Conservation (phyloP, 1,284 basidiomycete genomes). For the Pisolithus thermaeus region DNA sequence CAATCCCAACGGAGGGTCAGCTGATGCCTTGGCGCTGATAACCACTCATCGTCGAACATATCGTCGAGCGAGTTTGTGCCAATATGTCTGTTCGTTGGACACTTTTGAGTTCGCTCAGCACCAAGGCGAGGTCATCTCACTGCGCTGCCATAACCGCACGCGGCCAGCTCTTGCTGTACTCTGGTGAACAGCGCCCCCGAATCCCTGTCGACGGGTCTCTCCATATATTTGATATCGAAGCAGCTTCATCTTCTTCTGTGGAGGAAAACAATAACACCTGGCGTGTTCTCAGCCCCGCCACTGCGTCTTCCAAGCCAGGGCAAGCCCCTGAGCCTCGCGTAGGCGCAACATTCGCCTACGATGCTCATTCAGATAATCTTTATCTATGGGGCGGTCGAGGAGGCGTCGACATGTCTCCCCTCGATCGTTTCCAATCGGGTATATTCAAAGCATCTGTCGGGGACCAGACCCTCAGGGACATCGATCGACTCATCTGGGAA, state of each 20-base stretch:
- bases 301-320: not conserved
- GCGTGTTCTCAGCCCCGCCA: conserved; percentile 7
- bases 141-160: conserved; percentile 21
- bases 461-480: not conserved
- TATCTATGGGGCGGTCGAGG: conserved; percentile 43
- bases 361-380: conserved; percentile 18
- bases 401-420: conserved; percentile 33
- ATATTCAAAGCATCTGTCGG: conserved; percentile 22
- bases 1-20: not conserved
- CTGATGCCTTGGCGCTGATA: not conserved
- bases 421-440: conserved; percentile 26
- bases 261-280: not conserved
- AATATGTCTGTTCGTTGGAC: conserved; percentile 20
- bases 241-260: not conserved
- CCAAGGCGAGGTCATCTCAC: conserved; percentile 21
- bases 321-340: conserved; percentile 26
- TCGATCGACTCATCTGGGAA: conserved; percentile 13
- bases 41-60: not conserved
- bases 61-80: not conserved
- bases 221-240: conserved; percentile 22
- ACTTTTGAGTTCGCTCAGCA: conserved; percentile 7
- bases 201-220: conserved; percentile 31
- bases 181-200: conserved; percentile 37
- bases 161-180: conserved; percentile 29
- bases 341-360: conserved; percentile 30